Conservation (phyloP, 306 rosid genomes). For the Dryas alaskensis region DNA sequence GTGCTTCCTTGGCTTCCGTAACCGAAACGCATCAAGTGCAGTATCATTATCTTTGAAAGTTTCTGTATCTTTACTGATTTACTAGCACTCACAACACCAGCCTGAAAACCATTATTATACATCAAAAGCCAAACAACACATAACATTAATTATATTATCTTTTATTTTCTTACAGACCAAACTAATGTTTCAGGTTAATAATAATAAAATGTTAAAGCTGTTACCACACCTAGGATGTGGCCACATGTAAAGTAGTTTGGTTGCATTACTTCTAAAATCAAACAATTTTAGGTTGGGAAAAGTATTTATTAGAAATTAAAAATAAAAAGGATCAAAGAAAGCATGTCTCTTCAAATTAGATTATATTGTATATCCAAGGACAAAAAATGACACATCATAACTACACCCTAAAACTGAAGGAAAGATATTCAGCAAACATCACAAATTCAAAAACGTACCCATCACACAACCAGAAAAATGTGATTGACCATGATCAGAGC, state of each 20-base stretch:
- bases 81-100: constrained; percentile 75
- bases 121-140: background rate
- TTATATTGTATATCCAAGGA: background rate
- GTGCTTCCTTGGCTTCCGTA: constrained; percentile 98
- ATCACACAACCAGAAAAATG: background rate
- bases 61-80: constrained; percentile 67
- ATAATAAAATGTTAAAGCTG: background rate
- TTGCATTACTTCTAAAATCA: background rate
- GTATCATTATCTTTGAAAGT: constrained; percentile 82
- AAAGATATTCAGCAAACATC: background rate
- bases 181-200: background rate
- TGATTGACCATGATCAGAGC: background rate
- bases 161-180: background rate
- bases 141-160: background rate
- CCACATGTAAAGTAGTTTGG: background rate
- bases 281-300: background rate
- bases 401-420: background rate
- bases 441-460: background rate
- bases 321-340: background rate
- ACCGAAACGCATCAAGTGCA: constrained; percentile 90
- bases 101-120: constrained; percentile 42
- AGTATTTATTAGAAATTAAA: background rate
- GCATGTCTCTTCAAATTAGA: background rate
- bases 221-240: background rate
- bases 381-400: background rate